Base-by-base conservation (phyloP, 768 basidiomycete genomes). In the Hericium erinaceus region DNA sequence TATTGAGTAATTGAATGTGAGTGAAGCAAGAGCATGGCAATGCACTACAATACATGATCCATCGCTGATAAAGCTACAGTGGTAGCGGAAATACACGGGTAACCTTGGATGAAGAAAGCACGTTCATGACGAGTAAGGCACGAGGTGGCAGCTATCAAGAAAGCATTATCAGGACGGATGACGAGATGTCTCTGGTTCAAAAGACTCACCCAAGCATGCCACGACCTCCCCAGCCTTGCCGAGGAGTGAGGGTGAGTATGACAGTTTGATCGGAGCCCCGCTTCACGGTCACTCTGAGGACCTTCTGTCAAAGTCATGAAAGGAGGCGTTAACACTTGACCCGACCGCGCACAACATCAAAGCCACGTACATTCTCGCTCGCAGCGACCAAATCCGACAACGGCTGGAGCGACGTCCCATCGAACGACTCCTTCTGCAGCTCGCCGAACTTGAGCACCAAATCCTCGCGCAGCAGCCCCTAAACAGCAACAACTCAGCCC, bases 181-280 rank as follows among this genome's bases (percentile, higher is more conserved):
- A 37, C 11, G 22, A 44, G 26, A 13, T 2, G 28, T 39, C 50
- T n/a, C n/a, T 15, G 18, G 4, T 26, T 20, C 44, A 46, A 40
- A 41, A 3, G 39, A 38, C 57, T 24, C 38, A 91, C 87, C 93
- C 93, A 46, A 97, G 73, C 68, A 87, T 75, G 9, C 93, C 93
- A 58, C 90, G 76, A 10, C 93, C 93, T 60, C 91, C 92, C 93
- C 93, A 97, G 7, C 85, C 85, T 57, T 77, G 80, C 52, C 81
- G 70, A 6, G 92, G 91, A 3, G 74, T 84, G 46, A 93, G 72
- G n/a, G 69, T 77, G 57, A 92, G 64, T 18, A 73, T 73, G 13
- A 81, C 62, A 7, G 64, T 67, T 60, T 79, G 68, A 3, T 69
- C 76, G 5, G 73, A 69, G 46, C 41, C 60, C 33, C 89, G 81